Evolutionary conservation across 805 yeast species (phyloP).

Genomic region (Wickerhamiella australiensis): DNA sequence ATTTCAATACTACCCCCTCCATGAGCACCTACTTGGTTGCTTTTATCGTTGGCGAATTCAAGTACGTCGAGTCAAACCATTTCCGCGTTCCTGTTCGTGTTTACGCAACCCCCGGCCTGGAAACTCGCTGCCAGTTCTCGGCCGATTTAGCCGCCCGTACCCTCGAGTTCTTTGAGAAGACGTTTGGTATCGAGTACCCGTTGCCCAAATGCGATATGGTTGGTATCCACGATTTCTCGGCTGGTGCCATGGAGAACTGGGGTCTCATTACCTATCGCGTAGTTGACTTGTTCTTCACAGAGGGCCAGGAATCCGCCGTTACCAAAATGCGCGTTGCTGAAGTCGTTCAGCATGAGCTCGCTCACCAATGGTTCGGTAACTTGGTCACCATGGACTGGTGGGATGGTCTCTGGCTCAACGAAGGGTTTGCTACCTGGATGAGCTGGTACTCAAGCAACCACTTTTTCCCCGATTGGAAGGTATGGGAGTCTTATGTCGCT

Average conservation of each 20-base stretch:
- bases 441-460: conserved; percentile 58
- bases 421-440: conserved; percentile 84
- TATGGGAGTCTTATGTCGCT: conserved; percentile 64
- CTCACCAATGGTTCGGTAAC: conserved; percentile 89
- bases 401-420: conserved; percentile 84
- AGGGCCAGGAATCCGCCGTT: conserved; percentile 46
- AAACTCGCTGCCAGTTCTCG: conserved; percentile 48
- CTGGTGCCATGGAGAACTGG: conserved; percentile 90
- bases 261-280: conserved; percentile 63
- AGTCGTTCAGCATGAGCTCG: conserved; percentile 75
- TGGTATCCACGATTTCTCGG: conserved; percentile 67
- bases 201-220: conserved; percentile 70
- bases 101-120: conserved; percentile 57
- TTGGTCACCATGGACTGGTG: conserved; percentile 89
- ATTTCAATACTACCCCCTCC: conserved; percentile 51
- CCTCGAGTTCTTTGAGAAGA: conserved; percentile 50
- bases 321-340: conserved; percentile 64
- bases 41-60: conserved; percentile 56
- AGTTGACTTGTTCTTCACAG: conserved; percentile 53
- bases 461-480: conserved; percentile 72
- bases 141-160: conserved; percentile 54
- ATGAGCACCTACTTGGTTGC: conserved; percentile 70
- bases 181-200: conserved; percentile 62
- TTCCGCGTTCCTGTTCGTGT: conserved; percentile 56
- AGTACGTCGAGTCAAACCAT: conserved; percentile 43